Base-by-base conservation (phyloP, 2,329 filamentous ascomycete genomes). In the Chaetomium olivaceum region DNA sequence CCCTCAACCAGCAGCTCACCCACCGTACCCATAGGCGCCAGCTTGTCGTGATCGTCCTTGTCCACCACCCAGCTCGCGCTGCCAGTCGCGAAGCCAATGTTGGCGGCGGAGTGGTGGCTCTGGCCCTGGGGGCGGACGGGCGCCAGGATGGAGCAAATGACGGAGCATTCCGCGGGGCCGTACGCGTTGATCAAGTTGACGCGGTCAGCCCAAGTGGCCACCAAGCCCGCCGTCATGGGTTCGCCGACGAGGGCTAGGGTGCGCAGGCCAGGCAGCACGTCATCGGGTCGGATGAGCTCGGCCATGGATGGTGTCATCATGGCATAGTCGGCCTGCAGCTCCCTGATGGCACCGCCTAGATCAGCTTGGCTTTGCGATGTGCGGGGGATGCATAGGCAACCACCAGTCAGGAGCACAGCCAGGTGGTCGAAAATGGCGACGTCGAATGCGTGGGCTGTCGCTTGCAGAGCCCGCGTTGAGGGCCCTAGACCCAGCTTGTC, bases 1-100 rank as follows among this genome's bases (percentile, higher is more conserved):
- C 51, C 51, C 51, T 54, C 51, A 14, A 54, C 14, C 51, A 54
- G 51, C 51, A 54, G 51, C 27, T 54, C 51, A 29, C 51, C 51
- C 7, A 9, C 51, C 23, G 51, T 29, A 4, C 51, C 51, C 21
- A 54, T 31, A 54, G 51, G 51, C 51, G 25, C 51, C 16, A 54
- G 51, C 23, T 29, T 27, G 51, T 54, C 9, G 51, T 54, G 51
- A 54, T 54, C 25, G 23, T 54, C 51, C 25, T 27, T 29, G 25
- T 54, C 51, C 23, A 54, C 51, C 3, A 54, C 25, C 23, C 25
- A 29, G 23, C 0, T 27, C 51, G 25, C 23, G 25, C 51, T n/a
- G 23, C 25, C 51, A 14, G 14, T 29, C 23, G 23, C 25, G 25
- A 54, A 27, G 25, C 51, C 51, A 54, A 54, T 29, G 51, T 54